Base-by-base conservation (phyloP, 148 eudicot genomes). In the Nepenthes mirabilis region DNA sequence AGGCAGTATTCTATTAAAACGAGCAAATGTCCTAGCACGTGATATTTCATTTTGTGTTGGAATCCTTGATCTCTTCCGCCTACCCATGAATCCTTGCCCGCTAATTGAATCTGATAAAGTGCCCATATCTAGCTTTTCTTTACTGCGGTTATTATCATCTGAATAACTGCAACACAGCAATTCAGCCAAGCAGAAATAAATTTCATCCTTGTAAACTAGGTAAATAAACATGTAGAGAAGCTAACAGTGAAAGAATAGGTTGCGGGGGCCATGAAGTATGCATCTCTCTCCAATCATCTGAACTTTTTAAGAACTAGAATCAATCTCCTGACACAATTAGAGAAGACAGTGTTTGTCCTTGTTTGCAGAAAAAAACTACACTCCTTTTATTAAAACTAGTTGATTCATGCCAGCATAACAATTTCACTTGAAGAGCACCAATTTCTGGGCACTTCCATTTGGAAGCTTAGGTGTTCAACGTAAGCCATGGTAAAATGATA, bases 1-100 rank as follows among this genome's bases (percentile, higher is more conserved):
- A 40, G 86, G 77, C 23, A 23, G 23, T 70, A 91, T 63, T 56
- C 55, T 74, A 53, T 75, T 79, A 66, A 79, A 87, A 65, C 90
- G 95, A 63, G 85, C 79, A 33, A 68, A 56, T 37, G 50, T 57
- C 47, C 69, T 68, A 52, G 64, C 47, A 58, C 72, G 47, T 55
- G 79, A 49, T 49, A n/a, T 51, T 55, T 69, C 85, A 35, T 56
- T 55, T n/a, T 64, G 78, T 34, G 58, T 74, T 12, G 75, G 53
- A 36, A 63, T 55, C 14, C 57, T 47, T 40, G 94, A 76, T 74
- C 97, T 82, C 82, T 82, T 85, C 70, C 72, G 73, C 79, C 52
- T 83, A 36, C 52, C 68, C 56, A 75, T n/a, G 62, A 91, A 91
- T 34, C 95, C 95, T 78, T 77, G 76, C 72, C 82, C 86, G 8